Percentiles rank a stretch among this genome's conserved stretches.
Evolutionary conservation across 176 grass and related monocot genomes (phyloP).

Genomic region (Tillandsia fasciculata): DNA sequence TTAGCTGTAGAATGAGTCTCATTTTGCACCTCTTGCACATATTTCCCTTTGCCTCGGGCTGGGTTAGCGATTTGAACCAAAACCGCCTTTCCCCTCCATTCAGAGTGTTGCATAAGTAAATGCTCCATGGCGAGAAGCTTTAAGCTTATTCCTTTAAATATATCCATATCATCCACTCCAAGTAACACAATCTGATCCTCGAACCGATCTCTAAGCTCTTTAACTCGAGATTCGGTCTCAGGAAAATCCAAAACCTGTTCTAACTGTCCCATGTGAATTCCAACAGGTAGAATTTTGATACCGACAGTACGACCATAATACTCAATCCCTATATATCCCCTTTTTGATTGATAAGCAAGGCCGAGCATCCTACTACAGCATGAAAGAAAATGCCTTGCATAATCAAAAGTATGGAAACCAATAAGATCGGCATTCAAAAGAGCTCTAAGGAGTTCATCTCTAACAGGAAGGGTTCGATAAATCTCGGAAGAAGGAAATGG

Average conservation of each 20-base stretch:
- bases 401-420: constrained; percentile 47
- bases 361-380: constrained; percentile 42
- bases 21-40: constrained; percentile 40
- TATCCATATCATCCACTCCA: constrained; percentile 58
- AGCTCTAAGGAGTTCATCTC: constrained; percentile 42
- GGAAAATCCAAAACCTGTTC: constrained; percentile 22
- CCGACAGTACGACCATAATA: constrained; percentile 49
- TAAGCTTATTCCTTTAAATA: constrained; percentile 59
- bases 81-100: constrained; percentile 44
- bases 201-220: constrained; percentile 27
- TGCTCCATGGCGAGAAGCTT: constrained; percentile 49
- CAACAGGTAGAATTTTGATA: constrained; percentile 47
- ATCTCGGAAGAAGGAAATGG: constrained; percentile 49
- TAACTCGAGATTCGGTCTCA: constrained; percentile 24
- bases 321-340: constrained; percentile 46
- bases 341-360: constrained; percentile 40
- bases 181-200: constrained; percentile 32
- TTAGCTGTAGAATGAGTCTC: constrained; percentile 27
- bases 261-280: constrained; percentile 43
- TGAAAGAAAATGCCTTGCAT: constrained; percentile 48
- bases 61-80: constrained; percentile 51
- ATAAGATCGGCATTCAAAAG: constrained; percentile 46
- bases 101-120: constrained; percentile 35
- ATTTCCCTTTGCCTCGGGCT: constrained; percentile 31
- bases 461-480: constrained; percentile 40